Percentiles rank a stretch among this genome's conserved stretches.
phyloP scores from a whole-genome alignment of 768 basidiomycete genomes.

The Rubroboletus satanas region DNA sequence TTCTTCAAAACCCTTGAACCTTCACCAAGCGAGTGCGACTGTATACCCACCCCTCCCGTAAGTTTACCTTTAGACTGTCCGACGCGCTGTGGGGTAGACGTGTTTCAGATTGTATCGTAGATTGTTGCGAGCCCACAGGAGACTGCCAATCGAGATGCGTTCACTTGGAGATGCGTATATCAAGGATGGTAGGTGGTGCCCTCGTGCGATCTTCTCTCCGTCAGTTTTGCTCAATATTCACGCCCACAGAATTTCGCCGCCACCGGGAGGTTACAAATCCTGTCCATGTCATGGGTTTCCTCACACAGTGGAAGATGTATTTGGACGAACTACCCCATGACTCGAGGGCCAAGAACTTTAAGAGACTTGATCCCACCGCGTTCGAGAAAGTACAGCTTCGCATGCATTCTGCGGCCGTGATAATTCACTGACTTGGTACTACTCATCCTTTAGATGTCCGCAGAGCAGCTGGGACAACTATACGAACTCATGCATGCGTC shows the following conservation, averaged over 20 bases:
- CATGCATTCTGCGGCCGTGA: conserved; percentile 2
- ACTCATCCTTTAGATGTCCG: conserved; percentile 60
- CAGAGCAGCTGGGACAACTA: conserved; percentile 87
- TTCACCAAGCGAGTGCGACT: conserved; percentile 59
- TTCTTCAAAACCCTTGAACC: conserved; percentile 52
- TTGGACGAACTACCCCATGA: conserved; percentile 64
- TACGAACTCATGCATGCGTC: conserved; percentile 94
- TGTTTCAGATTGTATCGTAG: conserved; percentile 68
- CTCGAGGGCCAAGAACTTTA: conserved; percentile 43
- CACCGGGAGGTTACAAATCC: conserved; percentile 81
- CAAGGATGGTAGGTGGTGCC: conserved; percentile 57
- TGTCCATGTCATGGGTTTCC: conserved; percentile 88
- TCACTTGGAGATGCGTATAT: conserved; percentile 83
- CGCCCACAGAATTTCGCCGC: conserved; percentile 73
- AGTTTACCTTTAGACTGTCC: conserved; percentile 19
- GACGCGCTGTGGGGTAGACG: neutral
- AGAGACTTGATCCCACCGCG: conserved; percentile 62
- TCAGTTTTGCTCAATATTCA: conserved; percentile 2
- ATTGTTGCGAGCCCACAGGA: conserved; percentile 74
- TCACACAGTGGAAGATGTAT: conserved; percentile 94
- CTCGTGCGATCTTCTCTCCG: neutral
- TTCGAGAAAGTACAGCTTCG: conserved; percentile 63
- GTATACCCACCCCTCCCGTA: conserved; percentile 85
- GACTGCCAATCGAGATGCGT: conserved; percentile 73
- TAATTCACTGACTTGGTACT: neutral